phyloP scores from a whole-genome alignment of 192 early-diverging fungal species.

The Dissophora globulifera region DNA sequence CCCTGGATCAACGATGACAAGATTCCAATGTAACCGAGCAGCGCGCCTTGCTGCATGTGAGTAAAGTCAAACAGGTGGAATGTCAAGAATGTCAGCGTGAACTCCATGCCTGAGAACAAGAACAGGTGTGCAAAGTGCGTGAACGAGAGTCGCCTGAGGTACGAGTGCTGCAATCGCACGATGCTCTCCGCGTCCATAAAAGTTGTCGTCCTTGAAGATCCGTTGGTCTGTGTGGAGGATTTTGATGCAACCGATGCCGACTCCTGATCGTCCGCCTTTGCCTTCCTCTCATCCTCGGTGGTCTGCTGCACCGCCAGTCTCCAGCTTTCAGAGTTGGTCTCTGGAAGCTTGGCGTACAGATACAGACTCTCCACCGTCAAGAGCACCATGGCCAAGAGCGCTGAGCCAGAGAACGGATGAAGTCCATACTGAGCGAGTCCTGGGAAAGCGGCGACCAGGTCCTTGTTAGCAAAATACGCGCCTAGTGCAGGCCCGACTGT shows the following conservation, averaged over 20 bases:
- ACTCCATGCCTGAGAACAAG: constrained; percentile 98
- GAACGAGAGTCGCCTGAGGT: constrained; percentile 63
- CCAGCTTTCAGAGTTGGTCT: constrained; percentile 63
- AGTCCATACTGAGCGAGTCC: constrained; percentile 58
- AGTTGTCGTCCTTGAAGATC: neutral
- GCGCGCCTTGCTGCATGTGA: constrained; percentile 87
- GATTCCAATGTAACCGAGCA: constrained; percentile 91
- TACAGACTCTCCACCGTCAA: constrained; percentile 86
- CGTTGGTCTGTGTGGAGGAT: neutral
- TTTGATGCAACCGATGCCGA: neutral
- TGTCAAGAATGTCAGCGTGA: constrained; percentile 96
- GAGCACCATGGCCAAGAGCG: constrained; percentile 86
- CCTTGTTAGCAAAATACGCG: constrained; percentile 75
- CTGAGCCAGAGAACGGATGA: constrained; percentile 87
- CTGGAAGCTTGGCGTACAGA: constrained; percentile 79
- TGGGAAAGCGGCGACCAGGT: constrained; percentile 56
- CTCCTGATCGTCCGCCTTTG: constrained; percentile 6
- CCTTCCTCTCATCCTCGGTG: constrained; percentile 25
- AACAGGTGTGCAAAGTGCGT: constrained; percentile 92
- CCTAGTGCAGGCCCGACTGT: constrained; percentile 94
- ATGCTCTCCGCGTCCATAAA: constrained; percentile 17
- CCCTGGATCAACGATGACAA: constrained; percentile 91
- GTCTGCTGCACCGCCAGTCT: constrained; percentile 28
- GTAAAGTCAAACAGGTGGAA: constrained; percentile 90
- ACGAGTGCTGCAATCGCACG: constrained; percentile 48